phyloP scores from a whole-genome alignment of 108 stramenopile genomes.

The Pseudonitzschia pungens region DNA sequence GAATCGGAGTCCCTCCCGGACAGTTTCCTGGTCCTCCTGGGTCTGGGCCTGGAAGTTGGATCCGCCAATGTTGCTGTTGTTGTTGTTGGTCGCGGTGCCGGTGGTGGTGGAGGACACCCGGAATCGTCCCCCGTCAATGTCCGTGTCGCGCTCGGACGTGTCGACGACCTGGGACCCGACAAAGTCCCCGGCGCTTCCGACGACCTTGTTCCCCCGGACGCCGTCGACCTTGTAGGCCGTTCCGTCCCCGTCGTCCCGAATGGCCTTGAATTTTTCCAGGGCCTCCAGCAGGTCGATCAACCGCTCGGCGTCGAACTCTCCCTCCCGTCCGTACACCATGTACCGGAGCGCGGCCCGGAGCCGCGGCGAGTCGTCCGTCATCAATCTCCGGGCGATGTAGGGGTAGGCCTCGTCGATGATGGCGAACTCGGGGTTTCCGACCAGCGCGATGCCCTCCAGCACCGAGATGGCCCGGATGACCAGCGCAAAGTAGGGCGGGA shows the following conservation, averaged over 20 bases:
- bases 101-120: slow-evolving; percentile 39
- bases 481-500: slow-evolving; percentile 93
- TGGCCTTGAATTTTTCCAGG: slow-evolving; percentile 80
- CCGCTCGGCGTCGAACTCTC: slow-evolving; percentile 89
- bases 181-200: slow-evolving; percentile 80
- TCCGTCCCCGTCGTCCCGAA: slow-evolving; percentile 84
- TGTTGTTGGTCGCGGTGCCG: slow-evolving; percentile 14
- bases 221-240: slow-evolving; percentile 83
- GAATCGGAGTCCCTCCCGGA: slow-evolving; percentile 85
- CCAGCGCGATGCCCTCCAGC: slow-evolving; percentile 93
- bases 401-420: slow-evolving; percentile 93
- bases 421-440: slow-evolving; percentile 93
- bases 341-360: slow-evolving; percentile 85
- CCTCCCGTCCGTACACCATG: slow-evolving; percentile 93
- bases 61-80: slow-evolving; percentile 16
- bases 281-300: slow-evolving; percentile 92
- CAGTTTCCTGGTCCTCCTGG: slow-evolving; percentile 65
- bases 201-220: slow-evolving; percentile 63
- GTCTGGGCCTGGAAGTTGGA: slow-evolving; percentile 24
- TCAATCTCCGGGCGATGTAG: slow-evolving; percentile 87
- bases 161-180: slow-evolving; percentile 66
- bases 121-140: slow-evolving; percentile 55
- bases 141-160: slow-evolving; percentile 47
- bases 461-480: slow-evolving; percentile 92
- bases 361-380: slow-evolving; percentile 87